Conservation (phyloP, 305 asterid species). For the Fraxinus latifolia region DNA sequence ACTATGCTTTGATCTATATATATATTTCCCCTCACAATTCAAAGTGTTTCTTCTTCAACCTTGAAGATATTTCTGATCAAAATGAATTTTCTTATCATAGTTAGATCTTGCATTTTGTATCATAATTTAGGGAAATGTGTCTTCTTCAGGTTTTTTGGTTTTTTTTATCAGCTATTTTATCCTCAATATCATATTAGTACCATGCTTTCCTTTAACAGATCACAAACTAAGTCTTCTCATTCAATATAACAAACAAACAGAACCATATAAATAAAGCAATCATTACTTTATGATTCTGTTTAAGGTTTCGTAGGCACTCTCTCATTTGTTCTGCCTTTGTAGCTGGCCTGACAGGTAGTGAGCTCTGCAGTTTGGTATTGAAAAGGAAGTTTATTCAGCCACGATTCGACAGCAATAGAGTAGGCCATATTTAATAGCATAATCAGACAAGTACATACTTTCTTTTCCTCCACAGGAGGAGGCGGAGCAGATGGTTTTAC, state of each 20-base stretch:
- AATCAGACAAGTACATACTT: conserved; percentile 40
- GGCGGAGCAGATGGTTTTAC: conserved; percentile 71
- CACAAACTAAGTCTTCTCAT: background rate
- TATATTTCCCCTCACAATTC: conserved; percentile 7
- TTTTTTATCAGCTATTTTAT: background rate
- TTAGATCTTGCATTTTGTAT: conserved; percentile 1
- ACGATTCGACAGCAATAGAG: conserved; percentile 12
- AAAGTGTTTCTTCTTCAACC: background rate
- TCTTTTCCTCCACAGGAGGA: conserved; percentile 84
- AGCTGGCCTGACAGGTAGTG: conserved; percentile 82
- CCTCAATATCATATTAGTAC: background rate
- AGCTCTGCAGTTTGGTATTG: conserved; percentile 54
- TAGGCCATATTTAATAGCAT: conserved; percentile 4
- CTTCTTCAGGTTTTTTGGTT: background rate
- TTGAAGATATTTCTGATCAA: background rate
- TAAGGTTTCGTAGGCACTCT: conserved; percentile 82
- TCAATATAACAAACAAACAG: conserved; percentile 7
- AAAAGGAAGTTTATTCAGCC: conserved; percentile 17
- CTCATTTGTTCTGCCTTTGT: conserved; percentile 93
- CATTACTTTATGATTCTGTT: conserved; percentile 81
- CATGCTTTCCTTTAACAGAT: background rate
- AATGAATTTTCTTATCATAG: background rate
- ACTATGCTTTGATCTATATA: conserved; percentile 6
- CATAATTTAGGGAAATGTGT: background rate
- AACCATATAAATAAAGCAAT: conserved; percentile 10